Evolutionary conservation across 2,329 filamentous ascomycete species (phyloP), one percentile per base, ranked within the genome.

Genomic region (Alternaria postmessia): DNA sequence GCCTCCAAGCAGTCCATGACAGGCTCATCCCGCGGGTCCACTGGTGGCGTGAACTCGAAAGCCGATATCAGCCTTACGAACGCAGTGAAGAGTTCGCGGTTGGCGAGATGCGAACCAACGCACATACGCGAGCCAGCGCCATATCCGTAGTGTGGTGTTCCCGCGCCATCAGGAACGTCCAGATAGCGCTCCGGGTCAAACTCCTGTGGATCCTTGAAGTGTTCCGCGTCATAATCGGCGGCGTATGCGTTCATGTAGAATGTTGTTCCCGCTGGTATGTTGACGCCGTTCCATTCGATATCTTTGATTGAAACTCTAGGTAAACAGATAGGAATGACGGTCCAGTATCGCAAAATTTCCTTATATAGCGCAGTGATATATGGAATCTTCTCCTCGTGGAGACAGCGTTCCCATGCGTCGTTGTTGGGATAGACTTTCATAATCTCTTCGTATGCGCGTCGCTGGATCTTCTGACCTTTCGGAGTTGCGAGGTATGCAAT

Each of bases 211-310:
- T 86, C 75, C 63, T 87, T 86, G 81, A 92, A 93, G 72, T 92
- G 90, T 0, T 79, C 76, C 5, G 84, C 82, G 71, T 93, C 91
- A 75, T 91, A 92, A 77, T 93, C 85, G 26, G 90, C 91, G 1
- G 89, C 89, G 77, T 89, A 93, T 9, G 90, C 89, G 69, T 93
- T 82, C 90, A 94, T 78, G 78, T 93, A 93, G 68, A 94, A 93
- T 2, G 89, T 92, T 0, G 90, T 93, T 1, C 90, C 90, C 0
- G 90, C 85, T 0, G 92, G 92, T 38, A 95, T 91, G 1, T 84
- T 80, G 0, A 87, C 82, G 16, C 87, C 87, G 24, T 91, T 82
- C 79, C 89, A 94, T 4, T 85, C 81, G 57, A 94, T 91, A 62
- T 91, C 88, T 66, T 89, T 91, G 73, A 91, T 90, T 62, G 84